Evolutionary conservation across 768 basidiomycete genomes (phyloP).

Genomic region (Lactarius psammicola): DNA sequence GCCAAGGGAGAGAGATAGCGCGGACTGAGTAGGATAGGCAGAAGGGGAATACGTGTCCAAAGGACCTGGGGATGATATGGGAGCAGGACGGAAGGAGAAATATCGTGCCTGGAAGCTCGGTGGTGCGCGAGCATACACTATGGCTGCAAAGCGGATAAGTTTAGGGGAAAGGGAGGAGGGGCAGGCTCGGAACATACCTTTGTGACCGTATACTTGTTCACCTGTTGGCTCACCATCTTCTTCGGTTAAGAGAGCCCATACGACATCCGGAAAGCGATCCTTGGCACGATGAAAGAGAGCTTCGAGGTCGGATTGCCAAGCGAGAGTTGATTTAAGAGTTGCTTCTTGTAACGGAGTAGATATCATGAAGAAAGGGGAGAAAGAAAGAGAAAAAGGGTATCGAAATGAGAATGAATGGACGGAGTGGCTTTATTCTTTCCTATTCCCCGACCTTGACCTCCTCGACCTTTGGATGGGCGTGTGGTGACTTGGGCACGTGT

Average conservation of each 20-base stretch:
- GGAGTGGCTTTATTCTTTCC: neutral
- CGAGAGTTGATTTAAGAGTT: conserved; percentile 59
- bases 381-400: neutral
- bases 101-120: conserved; percentile 89
- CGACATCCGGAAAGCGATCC: conserved; percentile 93
- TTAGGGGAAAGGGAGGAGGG: neutral
- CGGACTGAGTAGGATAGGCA: conserved; percentile 54
- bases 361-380: conserved; percentile 18
- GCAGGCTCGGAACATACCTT: conserved; percentile 57
- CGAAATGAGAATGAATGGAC: too few relatives aligned
- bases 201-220: conserved; percentile 86
- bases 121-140: conserved; percentile 92
- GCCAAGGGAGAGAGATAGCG: conserved; percentile 54
- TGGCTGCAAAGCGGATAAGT: conserved; percentile 49
- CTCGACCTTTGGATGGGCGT: neutral
- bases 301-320: conserved; percentile 82
- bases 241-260: conserved; percentile 72
- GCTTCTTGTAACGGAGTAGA: conserved; percentile 55
- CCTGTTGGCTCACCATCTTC: conserved; percentile 42
- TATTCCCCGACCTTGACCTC: too few relatives aligned
- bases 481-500: neutral
- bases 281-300: conserved; percentile 78
- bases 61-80: conserved; percentile 49
- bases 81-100: conserved; percentile 71
- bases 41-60: conserved; percentile 41